Percentiles rank a stretch among this genome's conserved stretches.
Evolutionary conservation across 805 yeast genomes (phyloP).

Genomic region (Metschnikowia borealis): DNA sequence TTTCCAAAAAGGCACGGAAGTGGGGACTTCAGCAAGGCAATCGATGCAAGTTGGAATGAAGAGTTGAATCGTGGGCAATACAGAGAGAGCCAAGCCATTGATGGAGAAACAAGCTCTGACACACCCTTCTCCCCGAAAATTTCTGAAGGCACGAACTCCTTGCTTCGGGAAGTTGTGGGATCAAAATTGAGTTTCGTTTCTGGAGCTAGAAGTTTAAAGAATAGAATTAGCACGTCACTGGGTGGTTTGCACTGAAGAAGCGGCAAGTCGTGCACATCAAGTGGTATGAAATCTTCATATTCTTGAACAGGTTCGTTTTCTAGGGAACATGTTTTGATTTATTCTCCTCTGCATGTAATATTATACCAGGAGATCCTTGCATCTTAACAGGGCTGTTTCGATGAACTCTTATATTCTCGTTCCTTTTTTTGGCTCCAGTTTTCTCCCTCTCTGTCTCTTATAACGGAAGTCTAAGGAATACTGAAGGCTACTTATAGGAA

Average conservation of each 20-base stretch:
- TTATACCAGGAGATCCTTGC: too few relatives aligned
- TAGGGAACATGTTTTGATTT: neutral
- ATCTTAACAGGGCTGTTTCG: too few relatives aligned
- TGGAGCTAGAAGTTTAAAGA: constrained; percentile 48
- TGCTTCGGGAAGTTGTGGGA: constrained; percentile 7
- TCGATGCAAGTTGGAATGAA: constrained; percentile 17
- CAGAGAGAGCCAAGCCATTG: constrained; percentile 43
- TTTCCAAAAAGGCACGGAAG: too few relatives aligned
- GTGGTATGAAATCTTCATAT: constrained; percentile 20
- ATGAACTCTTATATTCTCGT: too few relatives aligned
- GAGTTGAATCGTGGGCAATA: constrained; percentile 32
- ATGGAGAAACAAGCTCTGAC: constrained; percentile 16
- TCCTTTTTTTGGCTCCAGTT: too few relatives aligned
- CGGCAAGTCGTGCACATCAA: constrained; percentile 62
- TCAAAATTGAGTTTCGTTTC: constrained; percentile 51
- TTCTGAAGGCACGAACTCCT: constrained; percentile 12
- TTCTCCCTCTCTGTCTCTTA: too few relatives aligned
- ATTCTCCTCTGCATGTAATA: too few relatives aligned
- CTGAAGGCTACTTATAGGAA: too few relatives aligned
- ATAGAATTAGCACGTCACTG: constrained; percentile 35
- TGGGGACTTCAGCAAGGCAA: constrained; percentile 31
- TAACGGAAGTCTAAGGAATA: too few relatives aligned
- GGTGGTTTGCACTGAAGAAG: constrained; percentile 45
- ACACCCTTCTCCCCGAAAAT: constrained; percentile 36
- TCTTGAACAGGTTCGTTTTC: neutral